Base-by-base conservation (phyloP, 495 filamentous ascomycete species). In the Penicillium canescens region DNA sequence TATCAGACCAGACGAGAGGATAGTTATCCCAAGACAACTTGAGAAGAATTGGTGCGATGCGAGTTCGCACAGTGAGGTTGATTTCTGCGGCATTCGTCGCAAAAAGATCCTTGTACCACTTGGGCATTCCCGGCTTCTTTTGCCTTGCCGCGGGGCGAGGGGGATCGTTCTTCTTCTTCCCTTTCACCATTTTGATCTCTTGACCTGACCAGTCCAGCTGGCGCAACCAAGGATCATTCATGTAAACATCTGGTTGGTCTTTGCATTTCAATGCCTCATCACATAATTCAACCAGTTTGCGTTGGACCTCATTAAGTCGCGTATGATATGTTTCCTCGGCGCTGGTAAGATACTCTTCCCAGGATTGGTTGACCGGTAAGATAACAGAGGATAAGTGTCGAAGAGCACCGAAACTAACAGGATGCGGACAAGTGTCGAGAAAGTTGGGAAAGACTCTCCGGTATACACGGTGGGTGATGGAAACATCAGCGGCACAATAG, bases 141-240 rank as follows among this genome's bases (percentile, higher is more conserved):
- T 97, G 93, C 23, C 88, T 78, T 3, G 86, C 86, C 13, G 86
- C 88, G 21, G 88, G 91, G 44, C 90, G 79, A 2, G 87, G 86
- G 26, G 87, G 85, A 48, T 92, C 89, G 5, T 73, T 78, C 69
- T 94, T 95, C 72, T 86, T 91, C 72, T 94, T 96, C 5, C 86
- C 87, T 68, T 96, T 96, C 6, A 84, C 85, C 90, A 93, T 93
- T 68, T 84, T 92, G 50, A 96, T 74, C 68, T 92, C 89, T 69
- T 97, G 90, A 21, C 88, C 90, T 7, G 89, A 87, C 94, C 94
- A 99, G 73, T 99, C 91, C 48, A 99, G 81, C 76, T 99, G 94
- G 52, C 75, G 74, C 63, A 98, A 71, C 95, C 95, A 99, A 33
- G 90, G 87, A 65, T 99, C 94, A 44, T 77, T 86, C 48, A 69